Percentiles rank a stretch among this genome's conserved stretches.
These are phyloP conservation scores for Pseudogymnoascus sp. DNA, from an alignment of 2,329 filamentous ascomycete genomes.

Conservation along the genomic window DNA sequence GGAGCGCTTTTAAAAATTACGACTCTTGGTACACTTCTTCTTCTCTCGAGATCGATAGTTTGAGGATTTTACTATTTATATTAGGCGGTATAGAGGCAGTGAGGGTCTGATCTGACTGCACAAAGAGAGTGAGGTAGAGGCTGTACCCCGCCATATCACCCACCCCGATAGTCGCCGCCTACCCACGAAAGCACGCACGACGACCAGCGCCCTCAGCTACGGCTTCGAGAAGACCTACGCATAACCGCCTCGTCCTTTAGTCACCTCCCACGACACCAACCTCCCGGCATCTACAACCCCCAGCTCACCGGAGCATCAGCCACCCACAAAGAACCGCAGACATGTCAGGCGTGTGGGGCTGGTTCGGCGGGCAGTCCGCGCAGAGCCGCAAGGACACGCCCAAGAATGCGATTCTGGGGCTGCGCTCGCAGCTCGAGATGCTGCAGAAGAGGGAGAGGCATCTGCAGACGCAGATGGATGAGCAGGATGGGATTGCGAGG, in stretches of 20 bases:
- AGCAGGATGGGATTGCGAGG: slow-evolving; percentile 80
- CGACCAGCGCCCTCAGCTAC: too few relatives aligned
- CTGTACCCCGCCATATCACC: not conserved
- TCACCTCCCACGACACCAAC: not conserved
- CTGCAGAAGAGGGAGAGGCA: slow-evolving; percentile 93
- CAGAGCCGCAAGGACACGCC: slow-evolving; percentile 88
- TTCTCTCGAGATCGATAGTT: too few relatives aligned
- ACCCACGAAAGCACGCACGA: not conserved
- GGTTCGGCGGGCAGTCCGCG: slow-evolving; percentile 79
- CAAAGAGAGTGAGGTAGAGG: not conserved
- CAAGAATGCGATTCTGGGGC: slow-evolving; percentile 88
- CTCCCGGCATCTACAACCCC: too few relatives aligned
- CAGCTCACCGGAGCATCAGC: too few relatives aligned
- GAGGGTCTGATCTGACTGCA: too few relatives aligned
- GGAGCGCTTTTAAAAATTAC: too few relatives aligned
- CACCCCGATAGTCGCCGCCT: not conserved
- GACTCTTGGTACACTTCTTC: too few relatives aligned
- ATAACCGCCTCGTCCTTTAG: too few relatives aligned
- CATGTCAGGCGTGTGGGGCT: slow-evolving; percentile 70
- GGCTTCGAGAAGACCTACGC: too few relatives aligned
- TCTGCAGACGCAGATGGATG: slow-evolving; percentile 82
- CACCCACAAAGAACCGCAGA: too few relatives aligned
- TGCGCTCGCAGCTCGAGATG: slow-evolving; percentile 91
- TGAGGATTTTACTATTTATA: too few relatives aligned
- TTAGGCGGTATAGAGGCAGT: too few relatives aligned